Evolutionary conservation across 1,284 basidiomycete species (phyloP), one percentile per base, ranked within the genome.

Genomic region (Puccinia polysora): DNA sequence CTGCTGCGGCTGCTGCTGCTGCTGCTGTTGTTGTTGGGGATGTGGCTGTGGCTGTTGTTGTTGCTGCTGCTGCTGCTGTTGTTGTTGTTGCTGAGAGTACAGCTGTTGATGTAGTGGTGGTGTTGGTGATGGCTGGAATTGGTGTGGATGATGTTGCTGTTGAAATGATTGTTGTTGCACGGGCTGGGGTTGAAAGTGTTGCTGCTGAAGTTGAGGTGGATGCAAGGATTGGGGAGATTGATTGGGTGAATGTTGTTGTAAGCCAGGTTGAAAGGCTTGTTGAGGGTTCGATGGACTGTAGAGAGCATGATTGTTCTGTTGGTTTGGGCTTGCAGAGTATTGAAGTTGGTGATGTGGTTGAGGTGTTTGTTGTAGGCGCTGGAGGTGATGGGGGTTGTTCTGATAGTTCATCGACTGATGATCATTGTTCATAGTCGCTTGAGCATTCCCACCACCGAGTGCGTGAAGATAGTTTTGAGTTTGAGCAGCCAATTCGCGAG

Each of bases 1-100:
- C 77, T 86, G 86, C 76, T 85, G 85, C 73, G 82, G 82, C 74
- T 83, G 82, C 53, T 82, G 83, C 68, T 83, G 83, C 32, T 82
- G 81, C 59, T 84, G 85, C 47, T 82, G 81, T 75, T 84, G 84
- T 38, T 74, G 74, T 10, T 50, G 49, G 75, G 85, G 85, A 60
- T 85, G 82, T 63, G 82, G 83, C 60, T 76, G 75, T 47, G 75
- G 74, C 15, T 58, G 62, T 40, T 74, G 75, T 20, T 75, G 73
- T 40, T 73, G 75, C 49, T 75, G 75, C 8, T 71, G 77, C 23
- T 67, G 70, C 7, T 32, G 64, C 4, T 55, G 30, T 20, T 55
- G 71, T 2, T 28, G 55, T 4, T 23, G 25, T 20, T 52, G 65
- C 14, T 52, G 65, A 38, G 23, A 45, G 4, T 56, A 52, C 25